Conservation (phyloP, 139 green algal genomes). For the Coelastrella sp. region DNA sequence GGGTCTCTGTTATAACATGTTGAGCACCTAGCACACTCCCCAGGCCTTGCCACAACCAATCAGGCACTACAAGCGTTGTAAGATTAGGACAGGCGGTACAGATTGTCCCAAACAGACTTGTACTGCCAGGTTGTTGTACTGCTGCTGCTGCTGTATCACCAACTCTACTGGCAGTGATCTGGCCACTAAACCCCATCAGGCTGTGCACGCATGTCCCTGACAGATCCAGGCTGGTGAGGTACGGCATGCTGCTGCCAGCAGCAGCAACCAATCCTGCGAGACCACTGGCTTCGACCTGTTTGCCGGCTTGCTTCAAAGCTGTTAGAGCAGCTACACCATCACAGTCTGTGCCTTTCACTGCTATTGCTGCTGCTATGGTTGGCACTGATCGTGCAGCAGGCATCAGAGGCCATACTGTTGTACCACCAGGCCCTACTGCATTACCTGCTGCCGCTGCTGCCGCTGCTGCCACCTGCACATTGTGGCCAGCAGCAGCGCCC, state of each 20-base stretch:
- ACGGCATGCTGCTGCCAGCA: conserved; percentile 32
- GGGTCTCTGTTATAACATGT: background rate
- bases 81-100: background rate
- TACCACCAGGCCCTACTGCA: too few species aligned
- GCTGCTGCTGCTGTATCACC: background rate
- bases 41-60: background rate
- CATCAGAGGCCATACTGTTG: too few species aligned
- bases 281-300: too few species aligned
- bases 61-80: background rate
- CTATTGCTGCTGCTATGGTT: too few species aligned
- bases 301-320: too few species aligned
- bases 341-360: too few species aligned
- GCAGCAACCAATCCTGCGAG: background rate
- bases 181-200: background rate
- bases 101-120: background rate
- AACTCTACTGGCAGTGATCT: background rate
- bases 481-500: too few species aligned
- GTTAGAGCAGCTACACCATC: too few species aligned
- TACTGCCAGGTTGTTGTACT: background rate
- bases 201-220: conserved; percentile 8
- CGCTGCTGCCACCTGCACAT: background rate
- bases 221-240: conserved; percentile 23
- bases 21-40: background rate
- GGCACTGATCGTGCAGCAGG: too few species aligned
- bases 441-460: too few species aligned